Base-by-base conservation (phyloP, 805 yeast genomes). In the Candida glaebosa region DNA sequence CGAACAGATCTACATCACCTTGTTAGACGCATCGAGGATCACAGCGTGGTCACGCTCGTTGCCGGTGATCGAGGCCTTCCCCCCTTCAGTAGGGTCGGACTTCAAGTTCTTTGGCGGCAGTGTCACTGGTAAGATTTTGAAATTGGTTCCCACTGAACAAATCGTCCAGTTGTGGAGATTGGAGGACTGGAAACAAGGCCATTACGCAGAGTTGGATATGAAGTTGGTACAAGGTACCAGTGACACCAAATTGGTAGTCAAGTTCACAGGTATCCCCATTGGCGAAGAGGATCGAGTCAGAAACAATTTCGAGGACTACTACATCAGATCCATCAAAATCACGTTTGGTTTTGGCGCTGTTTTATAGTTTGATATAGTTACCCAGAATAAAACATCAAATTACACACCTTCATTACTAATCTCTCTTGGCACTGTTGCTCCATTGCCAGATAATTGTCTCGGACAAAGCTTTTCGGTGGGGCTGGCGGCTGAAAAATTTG, bases 281-380 rank as follows among this genome's bases (percentile, higher is more conserved):
- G 99, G 98, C 10, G 95, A 93, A 60, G 98, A 93, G 57, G 93
- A 95, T 54, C 65, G 84, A 53, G 96, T 87, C 31, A 79, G 81
- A 56, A 77, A 73, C 31, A 93, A 91, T 63, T 91, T 93, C 57
- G 87, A 88, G 54, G 88, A 87, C 46, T 87, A 89, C 65, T 93
- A 93, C 60, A 81, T 93, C 39, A 82, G 84, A 64, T 79, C 96
- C 5, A 91, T 93, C 57, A 93, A 89, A 68, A 59, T 87, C 33
- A 84, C 96, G 0, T 93, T 93, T 63, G 99, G 99, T 1, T 90
- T 87, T 61, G 98, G 98, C 14, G 87, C 93, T n/a, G 95, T 88
- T 10, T 69, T 88, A 52, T 87, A 28, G 31, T 24, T 24, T 24
- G n/a, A n/a, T n/a, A 67, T 34, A 19, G 18, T 34, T 34, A 32